A percentile compares a stretch with the other conserved stretches of the same genome.
These are phyloP conservation scores for Echium plantagineum DNA, from an alignment of 257 asterid species.

Conservation along the genomic window DNA sequence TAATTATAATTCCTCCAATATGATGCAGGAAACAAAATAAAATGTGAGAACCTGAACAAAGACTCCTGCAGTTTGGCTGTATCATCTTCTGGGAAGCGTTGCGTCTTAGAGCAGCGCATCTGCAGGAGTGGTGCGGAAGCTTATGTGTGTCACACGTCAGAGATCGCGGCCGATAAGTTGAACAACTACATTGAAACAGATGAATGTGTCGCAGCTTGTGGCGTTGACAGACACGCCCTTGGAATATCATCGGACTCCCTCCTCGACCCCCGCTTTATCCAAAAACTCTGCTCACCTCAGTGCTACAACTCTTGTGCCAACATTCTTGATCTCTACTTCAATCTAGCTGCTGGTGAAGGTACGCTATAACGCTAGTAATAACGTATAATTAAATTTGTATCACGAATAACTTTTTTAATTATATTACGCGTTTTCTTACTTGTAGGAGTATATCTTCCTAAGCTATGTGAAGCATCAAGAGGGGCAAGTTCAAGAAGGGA, in stretches of 20 bases:
- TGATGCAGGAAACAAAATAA: conserved; percentile 26
- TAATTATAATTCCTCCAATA: background rate
- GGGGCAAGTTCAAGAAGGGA: conserved; percentile 33
- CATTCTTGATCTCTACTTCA: conserved; percentile 67
- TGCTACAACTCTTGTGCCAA: conserved; percentile 59
- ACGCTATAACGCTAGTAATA: conserved; percentile 12
- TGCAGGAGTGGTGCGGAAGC: conserved; percentile 33
- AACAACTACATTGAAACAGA: conserved; percentile 51
- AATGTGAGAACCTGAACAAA: conserved; percentile 39
- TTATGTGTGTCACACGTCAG: conserved; percentile 45
- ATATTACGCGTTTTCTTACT: background rate
- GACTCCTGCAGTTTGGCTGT: conserved; percentile 54
- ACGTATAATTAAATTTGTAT: too few species aligned
- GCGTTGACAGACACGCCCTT: conserved; percentile 41
- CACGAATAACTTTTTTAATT: background rate
- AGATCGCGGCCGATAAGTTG: conserved; percentile 41
- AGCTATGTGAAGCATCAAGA: conserved; percentile 33
- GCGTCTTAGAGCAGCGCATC: conserved; percentile 58
- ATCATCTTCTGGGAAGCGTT: conserved; percentile 46
- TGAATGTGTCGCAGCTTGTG: conserved; percentile 49
- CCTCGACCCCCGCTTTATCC: conserved; percentile 38
- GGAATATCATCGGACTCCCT: conserved; percentile 87
- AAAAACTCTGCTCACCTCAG: conserved; percentile 47
- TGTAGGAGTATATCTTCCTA: conserved; percentile 63
- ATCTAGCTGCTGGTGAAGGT: conserved; percentile 83